A percentile compares a stretch with the other conserved stretches of the same genome.
Evolutionary conservation across 2,329 filamentous ascomycete species (phyloP).

Genomic region (Magnaporthiopsis incrustans): DNA sequence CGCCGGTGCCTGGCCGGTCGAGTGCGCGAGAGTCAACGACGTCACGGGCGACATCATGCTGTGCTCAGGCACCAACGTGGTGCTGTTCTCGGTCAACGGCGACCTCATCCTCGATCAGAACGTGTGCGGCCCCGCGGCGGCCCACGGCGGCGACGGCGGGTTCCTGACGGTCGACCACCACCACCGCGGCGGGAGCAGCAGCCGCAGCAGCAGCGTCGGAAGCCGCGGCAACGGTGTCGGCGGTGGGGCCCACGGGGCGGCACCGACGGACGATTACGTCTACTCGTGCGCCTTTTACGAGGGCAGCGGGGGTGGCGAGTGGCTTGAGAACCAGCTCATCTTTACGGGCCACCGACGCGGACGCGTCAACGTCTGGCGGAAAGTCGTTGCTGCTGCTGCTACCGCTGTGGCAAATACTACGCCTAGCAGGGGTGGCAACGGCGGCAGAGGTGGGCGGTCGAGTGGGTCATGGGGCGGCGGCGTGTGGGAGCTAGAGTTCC

Average conservation of each 20-base stretch:
- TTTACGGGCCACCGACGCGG: constrained; percentile 85
- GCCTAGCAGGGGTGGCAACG: not conserved
- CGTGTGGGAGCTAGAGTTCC: constrained; percentile 67
- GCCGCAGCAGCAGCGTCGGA: not conserved
- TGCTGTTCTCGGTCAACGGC: constrained; percentile 84
- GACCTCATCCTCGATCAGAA: constrained; percentile 74
- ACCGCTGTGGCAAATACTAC: too few species aligned
- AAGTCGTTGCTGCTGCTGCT: constrained; percentile 21
- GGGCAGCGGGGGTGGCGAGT: constrained; percentile 79
- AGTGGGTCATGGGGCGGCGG: constrained; percentile 38
- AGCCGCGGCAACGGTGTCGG: not conserved
- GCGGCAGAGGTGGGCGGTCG: not conserved
- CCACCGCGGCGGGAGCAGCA: not conserved
- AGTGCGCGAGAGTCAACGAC: constrained; percentile 83
- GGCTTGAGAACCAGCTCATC: constrained; percentile 76
- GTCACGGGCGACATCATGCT: constrained; percentile 84
- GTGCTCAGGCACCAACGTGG: constrained; percentile 65
- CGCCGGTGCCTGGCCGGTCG: constrained; percentile 40
- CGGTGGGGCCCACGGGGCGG: constrained; percentile 13
- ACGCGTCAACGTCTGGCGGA: constrained; percentile 70
- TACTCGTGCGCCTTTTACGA: constrained; percentile 88
- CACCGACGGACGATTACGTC: constrained; percentile 60
- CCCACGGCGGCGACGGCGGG: not conserved
- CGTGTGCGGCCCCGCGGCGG: constrained; percentile 50
- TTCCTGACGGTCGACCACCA: not conserved